Base-by-base conservation (phyloP, 2,329 filamentous ascomycete genomes). In the Penicillium sp. region DNA sequence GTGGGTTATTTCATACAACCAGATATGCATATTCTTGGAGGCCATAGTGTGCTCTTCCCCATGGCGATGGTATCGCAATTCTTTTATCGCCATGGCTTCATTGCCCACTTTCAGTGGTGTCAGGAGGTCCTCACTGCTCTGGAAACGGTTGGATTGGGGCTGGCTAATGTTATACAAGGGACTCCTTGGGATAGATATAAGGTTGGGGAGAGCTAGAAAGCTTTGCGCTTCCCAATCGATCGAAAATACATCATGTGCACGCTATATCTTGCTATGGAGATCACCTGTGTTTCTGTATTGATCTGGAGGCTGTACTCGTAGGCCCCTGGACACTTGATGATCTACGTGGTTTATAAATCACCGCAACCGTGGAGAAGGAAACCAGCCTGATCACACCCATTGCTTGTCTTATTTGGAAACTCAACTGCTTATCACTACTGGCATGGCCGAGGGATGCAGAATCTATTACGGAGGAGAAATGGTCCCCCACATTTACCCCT, bases 181-280 rank as follows among this genome's bases (percentile, higher is more conserved):
- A 61, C 56, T n/a, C 56, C 56, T 10, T 61, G 58, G 52, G 50
- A 53, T 9, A 54, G 29, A 13, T 60, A 57, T 21, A 55, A 54
- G 31, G 31, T 29, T 11, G 48, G 34, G 9, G 41, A 50, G 5
- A 38, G 13, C 14, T 13, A 36, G 34, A n/a, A 2, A 36, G 13
- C 34, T n/a, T 7, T n/a, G 6, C 3, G n/a, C 4, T 2, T n/a
- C 6, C 4, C 34, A 36, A 14, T 7, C 6, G n/a, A 36, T 36
- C n/a, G 13, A 36, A 5, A 13, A 36, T 14, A 4, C 4, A 36
- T 36, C n/a, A 7, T n/a, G 34, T n/a, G 6, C n/a, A 11, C 13
- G 11, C 31, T 34, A 34, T 4, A 34, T 11, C 13, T 34, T 13
- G 31, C 9, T 34, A 27, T 27, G 24, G 24, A 8, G 5, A 27